phyloP scores from a whole-genome alignment of 2,329 filamentous ascomycete genomes.

The Penicillium sp. region DNA sequence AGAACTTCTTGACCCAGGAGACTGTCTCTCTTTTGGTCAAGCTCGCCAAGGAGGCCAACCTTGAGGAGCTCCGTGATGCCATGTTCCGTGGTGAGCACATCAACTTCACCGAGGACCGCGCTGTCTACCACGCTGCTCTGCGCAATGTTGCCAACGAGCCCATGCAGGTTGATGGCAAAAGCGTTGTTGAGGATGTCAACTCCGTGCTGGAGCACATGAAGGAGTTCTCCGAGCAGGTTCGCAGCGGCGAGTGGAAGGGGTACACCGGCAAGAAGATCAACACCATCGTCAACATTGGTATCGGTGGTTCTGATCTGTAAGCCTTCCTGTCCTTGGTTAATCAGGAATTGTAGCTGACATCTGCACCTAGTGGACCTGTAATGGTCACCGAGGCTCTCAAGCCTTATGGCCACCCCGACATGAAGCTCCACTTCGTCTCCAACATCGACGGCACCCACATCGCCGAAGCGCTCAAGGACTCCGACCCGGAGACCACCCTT shows the following conservation, averaged over 20 bases:
- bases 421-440: constrained; percentile 96
- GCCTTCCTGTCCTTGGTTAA: constrained; percentile 37
- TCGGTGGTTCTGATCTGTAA: constrained; percentile 96
- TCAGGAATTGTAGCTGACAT: constrained; percentile 18
- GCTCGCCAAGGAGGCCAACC: constrained; percentile 83
- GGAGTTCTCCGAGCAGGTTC: constrained; percentile 92
- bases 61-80: constrained; percentile 91
- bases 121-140: constrained; percentile 92
- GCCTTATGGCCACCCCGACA: constrained; percentile 79
- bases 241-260: constrained; percentile 94
- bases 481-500: constrained; percentile 95
- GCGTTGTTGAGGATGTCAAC: constrained; percentile 92
- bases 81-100: constrained; percentile 99
- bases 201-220: constrained; percentile 94
- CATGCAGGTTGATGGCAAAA: constrained; percentile 81
- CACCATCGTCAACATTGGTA: constrained; percentile 95
- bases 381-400: constrained; percentile 99
- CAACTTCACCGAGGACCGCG: constrained; percentile 97
- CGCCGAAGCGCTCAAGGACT: constrained; percentile 82
- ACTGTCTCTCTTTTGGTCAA: constrained; percentile 82
- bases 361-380: constrained; percentile 70
- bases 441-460: constrained; percentile 99
- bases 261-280: constrained; percentile 96
- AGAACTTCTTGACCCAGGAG: constrained; percentile 96
- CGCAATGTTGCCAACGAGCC: constrained; percentile 82